Percentiles rank a stretch among this genome's conserved stretches.
Conservation (phyloP, 345 rosid species). For the Bruguiera sexangula region DNA sequence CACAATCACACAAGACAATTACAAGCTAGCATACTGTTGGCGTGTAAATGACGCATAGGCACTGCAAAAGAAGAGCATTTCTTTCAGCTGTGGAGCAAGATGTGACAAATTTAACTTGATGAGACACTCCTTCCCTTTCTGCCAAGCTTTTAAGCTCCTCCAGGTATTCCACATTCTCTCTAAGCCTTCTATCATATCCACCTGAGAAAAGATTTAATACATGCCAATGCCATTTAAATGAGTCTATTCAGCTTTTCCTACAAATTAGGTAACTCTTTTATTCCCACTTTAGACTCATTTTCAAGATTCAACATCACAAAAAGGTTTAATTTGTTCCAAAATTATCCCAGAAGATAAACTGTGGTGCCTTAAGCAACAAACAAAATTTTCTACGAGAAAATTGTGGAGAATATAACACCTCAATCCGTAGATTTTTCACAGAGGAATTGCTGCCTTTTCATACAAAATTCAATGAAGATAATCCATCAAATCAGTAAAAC, state of each 20-base stretch:
- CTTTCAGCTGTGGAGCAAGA: conserved; percentile 89
- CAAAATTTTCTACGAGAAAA: background rate
- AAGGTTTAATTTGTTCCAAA: background rate
- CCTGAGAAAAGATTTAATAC: conserved; percentile 36
- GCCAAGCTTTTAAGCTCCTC: conserved; percentile 70
- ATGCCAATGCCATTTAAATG: background rate
- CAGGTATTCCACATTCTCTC: conserved; percentile 82
- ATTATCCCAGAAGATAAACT: background rate
- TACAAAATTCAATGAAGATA: too few relatives aligned
- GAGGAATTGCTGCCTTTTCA: too few relatives aligned
- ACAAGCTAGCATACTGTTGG: conserved; percentile 51
- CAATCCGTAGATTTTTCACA: too few relatives aligned
- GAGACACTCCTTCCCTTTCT: conserved; percentile 53
- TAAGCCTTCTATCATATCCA: conserved; percentile 76
- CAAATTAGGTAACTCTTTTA: background rate
- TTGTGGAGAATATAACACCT: background rate
- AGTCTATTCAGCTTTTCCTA: background rate
- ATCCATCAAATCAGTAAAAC: too few relatives aligned
- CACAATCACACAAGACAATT: background rate
- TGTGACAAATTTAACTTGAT: conserved; percentile 55
- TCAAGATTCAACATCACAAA: too few relatives aligned
- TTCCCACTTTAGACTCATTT: background rate
- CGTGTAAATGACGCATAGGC: conserved; percentile 77
- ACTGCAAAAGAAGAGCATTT: conserved; percentile 68
- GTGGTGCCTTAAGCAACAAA: background rate